A percentile compares a stretch with the other conserved stretches of the same genome.
These are phyloP conservation scores for Passalora sequoiae DNA, from an alignment of 2,329 filamentous ascomycete genomes.

Conservation along the genomic window DNA sequence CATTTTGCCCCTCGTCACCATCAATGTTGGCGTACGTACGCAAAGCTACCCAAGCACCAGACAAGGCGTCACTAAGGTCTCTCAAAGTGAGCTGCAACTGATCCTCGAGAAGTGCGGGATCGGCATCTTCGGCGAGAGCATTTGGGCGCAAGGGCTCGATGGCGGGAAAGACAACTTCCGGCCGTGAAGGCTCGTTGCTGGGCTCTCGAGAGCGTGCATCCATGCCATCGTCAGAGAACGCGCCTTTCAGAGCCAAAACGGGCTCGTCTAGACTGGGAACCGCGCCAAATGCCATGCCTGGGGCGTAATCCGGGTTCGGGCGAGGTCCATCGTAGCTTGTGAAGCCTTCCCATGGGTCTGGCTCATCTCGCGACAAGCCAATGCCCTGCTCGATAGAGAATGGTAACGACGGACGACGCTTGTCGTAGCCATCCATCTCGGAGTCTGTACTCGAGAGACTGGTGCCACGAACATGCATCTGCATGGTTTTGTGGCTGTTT, in stretches of 20 bases:
- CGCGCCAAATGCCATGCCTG: conserved; percentile 8
- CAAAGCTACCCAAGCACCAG: conserved; percentile 10
- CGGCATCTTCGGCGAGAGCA: conserved; percentile 29
- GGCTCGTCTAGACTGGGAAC: conserved; percentile 14
- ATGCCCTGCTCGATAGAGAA: conserved; percentile 1
- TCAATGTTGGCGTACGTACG: conserved; percentile 14
- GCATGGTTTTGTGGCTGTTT: conserved; percentile 26
- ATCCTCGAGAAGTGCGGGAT: conserved; percentile 24
- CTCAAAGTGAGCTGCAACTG: conserved; percentile 31
- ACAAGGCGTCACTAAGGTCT: conserved; percentile 20
- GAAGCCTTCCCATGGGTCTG: conserved; percentile 20
- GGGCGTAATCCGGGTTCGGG: conserved; percentile 12
- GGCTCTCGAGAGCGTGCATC: conserved; percentile 17
- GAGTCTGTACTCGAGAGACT: conserved; percentile 32
- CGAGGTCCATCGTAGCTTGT: conserved; percentile 16
- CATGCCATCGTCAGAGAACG: conserved; percentile 12
- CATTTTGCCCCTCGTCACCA: conserved; percentile 14
- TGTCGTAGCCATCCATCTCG: conserved; percentile 20
- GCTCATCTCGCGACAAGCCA: conserved; percentile 5
- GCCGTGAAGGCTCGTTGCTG: conserved; percentile 16
- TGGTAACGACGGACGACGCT: conserved; percentile 1
- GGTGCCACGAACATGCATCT: conserved; percentile 31
- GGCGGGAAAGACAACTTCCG: conserved; percentile 28
- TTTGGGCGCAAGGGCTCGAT: conserved; percentile 28
- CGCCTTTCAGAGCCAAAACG: conserved; percentile 10